Evolutionary conservation across 2,329 filamentous ascomycete genomes (phyloP).

Genomic region (Colletotrichum tropicicola): DNA sequence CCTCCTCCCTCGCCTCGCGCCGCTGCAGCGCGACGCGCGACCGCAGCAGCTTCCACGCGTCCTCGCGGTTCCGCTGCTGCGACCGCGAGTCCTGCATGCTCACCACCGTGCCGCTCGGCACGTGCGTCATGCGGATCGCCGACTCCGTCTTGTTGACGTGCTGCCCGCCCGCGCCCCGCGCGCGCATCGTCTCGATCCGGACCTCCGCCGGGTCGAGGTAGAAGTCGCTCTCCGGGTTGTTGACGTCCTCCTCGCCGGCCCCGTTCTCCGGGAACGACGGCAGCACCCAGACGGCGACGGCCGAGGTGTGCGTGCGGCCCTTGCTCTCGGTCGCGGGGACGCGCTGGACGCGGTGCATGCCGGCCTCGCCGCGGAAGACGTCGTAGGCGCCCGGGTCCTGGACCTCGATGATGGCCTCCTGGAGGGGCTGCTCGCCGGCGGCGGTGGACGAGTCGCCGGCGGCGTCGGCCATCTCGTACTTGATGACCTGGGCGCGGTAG

Average conservation of each 20-base stretch:
- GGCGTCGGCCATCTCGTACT: constrained; percentile 81
- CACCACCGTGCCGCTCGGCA: constrained; percentile 86
- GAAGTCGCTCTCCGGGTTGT: constrained; percentile 91
- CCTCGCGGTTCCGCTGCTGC: constrained; percentile 87
- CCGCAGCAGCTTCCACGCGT: constrained; percentile 86
- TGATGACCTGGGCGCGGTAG: constrained; percentile 74
- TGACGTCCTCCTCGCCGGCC: constrained; percentile 65
- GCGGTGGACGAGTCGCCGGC: constrained; percentile 60
- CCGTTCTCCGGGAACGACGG: constrained; percentile 76
- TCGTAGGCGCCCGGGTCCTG: constrained; percentile 82
- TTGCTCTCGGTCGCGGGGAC: constrained; percentile 91
- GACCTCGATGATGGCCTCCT: constrained; percentile 89
- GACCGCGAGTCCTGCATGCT: constrained; percentile 93
- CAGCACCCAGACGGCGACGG: constrained; percentile 90
- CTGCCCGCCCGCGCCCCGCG: constrained; percentile 91
- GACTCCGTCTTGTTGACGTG: constrained; percentile 99
- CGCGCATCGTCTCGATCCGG: constrained; percentile 86
- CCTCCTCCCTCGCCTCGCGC: constrained; percentile 84
- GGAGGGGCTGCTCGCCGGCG: constrained; percentile 74
- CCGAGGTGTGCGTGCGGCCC: constrained; percentile 92
- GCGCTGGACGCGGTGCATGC: constrained; percentile 94
- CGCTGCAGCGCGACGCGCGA: constrained; percentile 82
- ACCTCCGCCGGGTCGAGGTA: constrained; percentile 89
- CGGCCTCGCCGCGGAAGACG: constrained; percentile 84
- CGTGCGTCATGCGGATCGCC: constrained; percentile 90